phyloP scores from a whole-genome alignment of 768 basidiomycete species.

The Serendipita sp. region DNA sequence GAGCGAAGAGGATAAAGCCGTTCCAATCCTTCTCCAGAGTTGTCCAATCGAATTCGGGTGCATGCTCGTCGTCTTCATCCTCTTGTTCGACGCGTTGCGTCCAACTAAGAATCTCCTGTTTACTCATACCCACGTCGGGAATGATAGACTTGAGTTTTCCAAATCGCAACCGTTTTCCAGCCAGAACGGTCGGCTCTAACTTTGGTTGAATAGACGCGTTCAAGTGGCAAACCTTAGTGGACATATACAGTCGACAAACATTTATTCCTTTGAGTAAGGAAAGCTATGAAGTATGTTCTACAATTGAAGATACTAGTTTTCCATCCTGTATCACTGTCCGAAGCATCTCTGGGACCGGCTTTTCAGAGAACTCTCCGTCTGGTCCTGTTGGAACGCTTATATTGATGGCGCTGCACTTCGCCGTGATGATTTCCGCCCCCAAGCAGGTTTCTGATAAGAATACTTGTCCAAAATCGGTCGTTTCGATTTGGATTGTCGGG shows the following conservation, averaged over 20 bases:
- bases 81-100: neutral
- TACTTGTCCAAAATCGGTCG: slow-evolving; percentile 88
- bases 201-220: neutral
- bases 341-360: slow-evolving; percentile 90
- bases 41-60: neutral
- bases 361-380: slow-evolving; percentile 82
- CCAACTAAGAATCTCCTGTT: slow-evolving; percentile 2
- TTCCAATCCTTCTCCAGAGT: slow-evolving; percentile 12
- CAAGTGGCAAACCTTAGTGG: neutral
- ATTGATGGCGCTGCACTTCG: slow-evolving; percentile 89
- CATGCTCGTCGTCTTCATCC: neutral
- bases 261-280: neutral
- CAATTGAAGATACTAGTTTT: slow-evolving; percentile 73
- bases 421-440: slow-evolving; percentile 63
- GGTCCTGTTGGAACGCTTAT: slow-evolving; percentile 80
- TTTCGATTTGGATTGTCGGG: slow-evolving; percentile 87
- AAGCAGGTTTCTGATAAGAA: slow-evolving; percentile 78
- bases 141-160: neutral
- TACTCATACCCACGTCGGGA: neutral
- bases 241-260: no score
- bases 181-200: neutral
- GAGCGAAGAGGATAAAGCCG: slow-evolving; percentile 26
- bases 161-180: neutral
- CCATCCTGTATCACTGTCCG: slow-evolving; percentile 68
- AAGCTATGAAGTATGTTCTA: slow-evolving; percentile 44